Conservation (phyloP, 805 yeast species). For the Cyberlindnera japonica region DNA sequence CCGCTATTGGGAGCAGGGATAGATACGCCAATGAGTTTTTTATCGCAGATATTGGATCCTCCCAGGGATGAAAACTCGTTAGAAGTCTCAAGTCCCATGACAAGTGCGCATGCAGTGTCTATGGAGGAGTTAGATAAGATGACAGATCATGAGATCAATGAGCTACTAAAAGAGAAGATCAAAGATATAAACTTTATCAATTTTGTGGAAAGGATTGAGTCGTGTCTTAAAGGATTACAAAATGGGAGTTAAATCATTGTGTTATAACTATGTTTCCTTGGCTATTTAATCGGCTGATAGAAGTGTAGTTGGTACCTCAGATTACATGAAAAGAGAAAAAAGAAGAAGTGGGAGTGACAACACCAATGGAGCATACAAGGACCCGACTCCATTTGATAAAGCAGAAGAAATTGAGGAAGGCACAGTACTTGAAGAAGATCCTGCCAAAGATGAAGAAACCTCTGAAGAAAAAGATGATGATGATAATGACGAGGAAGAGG, state of each 20-base stretch:
- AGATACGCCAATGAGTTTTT: slow-evolving; percentile 5
- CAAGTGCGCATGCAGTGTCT: background rate
- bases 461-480: background rate
- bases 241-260: no score
- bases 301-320: background rate
- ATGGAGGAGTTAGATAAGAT: slow-evolving; percentile 8
- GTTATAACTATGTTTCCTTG: background rate
- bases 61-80: background rate
- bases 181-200: slow-evolving; percentile 23
- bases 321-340: slow-evolving; percentile 9
- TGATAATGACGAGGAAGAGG: background rate
- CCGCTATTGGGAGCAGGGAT: background rate
- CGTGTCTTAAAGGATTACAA: slow-evolving; percentile 18
- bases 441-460: background rate
- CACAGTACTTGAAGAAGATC: background rate
- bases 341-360: slow-evolving; percentile 13
- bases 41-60: slow-evolving; percentile 19
- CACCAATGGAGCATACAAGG: slow-evolving; percentile 12
- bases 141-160: slow-evolving; percentile 20
- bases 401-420: no score
- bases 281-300: background rate
- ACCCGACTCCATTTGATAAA: slow-evolving; percentile 7
- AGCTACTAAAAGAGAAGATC: slow-evolving; percentile 19
- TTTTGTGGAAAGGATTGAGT: slow-evolving; percentile 25
- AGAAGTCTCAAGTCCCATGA: no score